Conservation (phyloP, 345 rosid species). For the Euclidium syriacum region DNA sequence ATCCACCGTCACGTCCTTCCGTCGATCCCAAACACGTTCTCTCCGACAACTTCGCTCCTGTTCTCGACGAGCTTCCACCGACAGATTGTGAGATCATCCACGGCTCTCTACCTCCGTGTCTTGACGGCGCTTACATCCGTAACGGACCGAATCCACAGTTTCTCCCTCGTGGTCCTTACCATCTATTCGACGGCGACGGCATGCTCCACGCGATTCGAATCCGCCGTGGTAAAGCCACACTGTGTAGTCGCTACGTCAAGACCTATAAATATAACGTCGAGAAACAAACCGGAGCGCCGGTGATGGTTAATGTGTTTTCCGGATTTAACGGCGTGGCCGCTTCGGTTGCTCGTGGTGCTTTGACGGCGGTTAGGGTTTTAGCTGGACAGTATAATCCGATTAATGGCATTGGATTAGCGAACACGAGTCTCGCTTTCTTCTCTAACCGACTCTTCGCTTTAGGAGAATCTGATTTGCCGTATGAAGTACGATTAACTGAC, state of each 20-base stretch:
- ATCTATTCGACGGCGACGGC: conserved; percentile 36
- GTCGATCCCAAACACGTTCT: conserved; percentile 36
- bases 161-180: conserved; percentile 39
- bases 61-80: conserved; percentile 33
- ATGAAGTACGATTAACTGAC: conserved; percentile 16
- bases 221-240: conserved; percentile 25
- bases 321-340: conserved; percentile 33
- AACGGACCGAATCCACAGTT: conserved; percentile 38
- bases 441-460: conserved; percentile 33
- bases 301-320: conserved; percentile 30
- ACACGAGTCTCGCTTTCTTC: conserved; percentile 32
- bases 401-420: conserved; percentile 34
- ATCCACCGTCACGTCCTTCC: conserved; percentile 37
- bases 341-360: conserved; percentile 33
- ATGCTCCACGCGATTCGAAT: conserved; percentile 36
- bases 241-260: conserved; percentile 36
- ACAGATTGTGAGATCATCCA: conserved; percentile 27
- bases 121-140: conserved; percentile 32
- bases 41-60: conserved; percentile 36
- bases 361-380: conserved; percentile 24
- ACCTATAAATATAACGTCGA: conserved; percentile 29
- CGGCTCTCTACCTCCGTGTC: conserved; percentile 25
- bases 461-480: conserved; percentile 35
- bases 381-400: conserved; percentile 30
- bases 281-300: conserved; percentile 27